Evolutionary conservation across 2,329 filamentous ascomycete genomes (phyloP).

Genomic region (Fusarium hostae): DNA sequence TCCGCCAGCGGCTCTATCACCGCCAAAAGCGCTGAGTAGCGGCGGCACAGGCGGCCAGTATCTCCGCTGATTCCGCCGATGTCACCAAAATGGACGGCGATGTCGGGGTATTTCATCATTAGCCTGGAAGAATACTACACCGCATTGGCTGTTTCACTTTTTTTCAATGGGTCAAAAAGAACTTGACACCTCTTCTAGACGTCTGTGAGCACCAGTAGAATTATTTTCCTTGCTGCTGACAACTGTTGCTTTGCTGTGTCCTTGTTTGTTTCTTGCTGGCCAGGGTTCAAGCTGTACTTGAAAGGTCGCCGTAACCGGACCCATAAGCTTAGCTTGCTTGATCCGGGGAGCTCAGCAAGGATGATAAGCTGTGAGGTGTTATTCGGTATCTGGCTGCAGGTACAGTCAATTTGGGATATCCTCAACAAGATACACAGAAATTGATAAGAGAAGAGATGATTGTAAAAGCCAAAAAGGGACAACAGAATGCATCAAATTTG

Average conservation of each 20-base stretch:
- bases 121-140: conserved; percentile 1
- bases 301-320: conserved; percentile 24
- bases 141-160: conserved; percentile 10
- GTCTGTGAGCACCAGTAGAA: conserved; percentile 25
- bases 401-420: background rate
- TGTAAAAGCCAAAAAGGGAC: background rate
- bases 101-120: conserved; percentile 20
- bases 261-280: background rate
- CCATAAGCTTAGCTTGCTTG: conserved; percentile 31
- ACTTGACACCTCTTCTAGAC: conserved; percentile 21
- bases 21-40: conserved; percentile 11
- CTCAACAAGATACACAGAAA: background rate
- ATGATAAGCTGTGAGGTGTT: conserved; percentile 7
- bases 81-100: background rate
- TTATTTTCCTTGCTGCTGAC: conserved; percentile 25
- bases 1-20: conserved; percentile 29
- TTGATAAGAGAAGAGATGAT: background rate
- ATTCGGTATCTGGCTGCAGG: conserved; percentile 19
- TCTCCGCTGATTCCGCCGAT: conserved; percentile 6
- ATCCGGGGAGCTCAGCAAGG: conserved; percentile 33
- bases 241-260: conserved; percentile 7
- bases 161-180: conserved; percentile 22
- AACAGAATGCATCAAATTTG: background rate
- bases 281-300: conserved; percentile 3
- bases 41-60: conserved; percentile 7